phyloP scores from a whole-genome alignment of 495 filamentous ascomycete species.

The Annulohypoxylon moriforme region DNA sequence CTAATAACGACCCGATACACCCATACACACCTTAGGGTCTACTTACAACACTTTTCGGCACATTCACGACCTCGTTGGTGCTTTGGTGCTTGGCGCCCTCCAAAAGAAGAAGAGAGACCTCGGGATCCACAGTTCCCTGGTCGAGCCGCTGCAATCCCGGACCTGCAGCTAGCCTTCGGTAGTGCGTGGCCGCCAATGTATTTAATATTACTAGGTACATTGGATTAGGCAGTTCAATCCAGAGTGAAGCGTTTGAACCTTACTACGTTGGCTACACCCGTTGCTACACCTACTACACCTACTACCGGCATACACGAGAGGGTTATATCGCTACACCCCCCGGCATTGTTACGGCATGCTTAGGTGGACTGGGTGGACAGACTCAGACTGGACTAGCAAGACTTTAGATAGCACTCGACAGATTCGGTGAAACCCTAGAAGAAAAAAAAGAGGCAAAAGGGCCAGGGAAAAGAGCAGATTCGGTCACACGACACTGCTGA shows the following conservation, averaged over 20 bases:
- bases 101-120: too few relatives aligned
- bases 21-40: background rate
- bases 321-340: conserved; percentile 12
- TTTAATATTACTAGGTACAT: conserved; percentile 13
- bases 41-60: background rate
- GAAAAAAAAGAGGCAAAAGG: conserved; percentile 12
- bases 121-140: conserved; percentile 5
- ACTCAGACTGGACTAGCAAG: too few relatives aligned
- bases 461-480: conserved; percentile 3
- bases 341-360: conserved; percentile 18
- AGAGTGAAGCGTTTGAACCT: conserved; percentile 4
- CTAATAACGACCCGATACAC: background rate
- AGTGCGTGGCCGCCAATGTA: conserved; percentile 19
- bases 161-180: conserved; percentile 40
- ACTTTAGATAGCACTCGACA: conserved; percentile 5
- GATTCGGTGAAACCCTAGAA: conserved; percentile 30
- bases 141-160: conserved; percentile 21
- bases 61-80: background rate
- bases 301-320: conserved; percentile 37
- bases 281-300: conserved; percentile 21
- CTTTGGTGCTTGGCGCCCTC: too few relatives aligned
- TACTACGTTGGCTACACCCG: conserved; percentile 11
- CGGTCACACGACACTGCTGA: conserved; percentile 42
- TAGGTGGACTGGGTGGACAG: background rate
- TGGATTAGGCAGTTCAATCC: conserved; percentile 5